phyloP scores from a whole-genome alignment of 768 basidiomycete species.

The Pleurotus giganteus region DNA sequence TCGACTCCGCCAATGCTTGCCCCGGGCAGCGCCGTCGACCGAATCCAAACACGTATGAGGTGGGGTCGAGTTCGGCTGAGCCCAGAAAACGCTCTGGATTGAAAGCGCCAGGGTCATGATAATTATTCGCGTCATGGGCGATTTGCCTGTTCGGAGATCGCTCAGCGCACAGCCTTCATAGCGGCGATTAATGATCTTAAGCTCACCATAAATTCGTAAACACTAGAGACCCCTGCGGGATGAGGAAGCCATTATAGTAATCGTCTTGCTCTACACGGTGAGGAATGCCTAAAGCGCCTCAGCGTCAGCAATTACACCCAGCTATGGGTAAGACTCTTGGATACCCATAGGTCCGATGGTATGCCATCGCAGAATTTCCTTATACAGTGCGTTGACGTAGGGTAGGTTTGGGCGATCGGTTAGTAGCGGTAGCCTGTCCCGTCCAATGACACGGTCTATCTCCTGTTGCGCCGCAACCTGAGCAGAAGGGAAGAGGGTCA shows the following conservation, averaged over 20 bases:
- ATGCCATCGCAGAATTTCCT: not conserved
- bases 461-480: constrained; percentile 19
- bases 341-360: not conserved
- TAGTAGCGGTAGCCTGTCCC: not conserved
- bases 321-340: not conserved
- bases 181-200: not conserved
- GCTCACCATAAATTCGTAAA: constrained; percentile 7
- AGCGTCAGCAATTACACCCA: not conserved
- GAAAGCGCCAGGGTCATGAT: not conserved
- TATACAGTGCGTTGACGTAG: not conserved
- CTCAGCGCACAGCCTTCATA: too few species aligned
- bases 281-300: not conserved
- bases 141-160: too few species aligned
- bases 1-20: not conserved
- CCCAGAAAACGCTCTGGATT: not conserved
- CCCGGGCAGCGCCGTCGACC: not conserved
- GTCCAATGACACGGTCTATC: not conserved
- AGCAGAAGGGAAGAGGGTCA: not conserved
- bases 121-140: not conserved
- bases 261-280: constrained; percentile 26
- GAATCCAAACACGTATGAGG: not conserved
- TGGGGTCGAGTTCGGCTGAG: not conserved
- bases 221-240: not conserved
- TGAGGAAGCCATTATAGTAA: not conserved
- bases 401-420: constrained; percentile 1